A percentile compares a stretch with the other conserved stretches of the same genome.
phyloP scores from a whole-genome alignment of 75 land plant species.

The Sequoiadendron giganteum region DNA sequence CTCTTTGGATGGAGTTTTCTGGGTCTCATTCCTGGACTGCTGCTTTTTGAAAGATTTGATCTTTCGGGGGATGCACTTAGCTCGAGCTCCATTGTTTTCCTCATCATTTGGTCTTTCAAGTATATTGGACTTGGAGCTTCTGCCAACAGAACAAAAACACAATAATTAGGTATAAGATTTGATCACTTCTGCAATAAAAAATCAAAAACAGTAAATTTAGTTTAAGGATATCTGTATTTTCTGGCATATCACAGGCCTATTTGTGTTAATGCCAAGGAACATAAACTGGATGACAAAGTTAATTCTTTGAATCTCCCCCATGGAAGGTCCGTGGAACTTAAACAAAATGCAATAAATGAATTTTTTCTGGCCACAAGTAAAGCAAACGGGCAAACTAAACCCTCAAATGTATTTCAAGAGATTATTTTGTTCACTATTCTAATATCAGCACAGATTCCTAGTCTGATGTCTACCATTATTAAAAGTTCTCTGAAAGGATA shows the following conservation, averaged over 20 bases:
- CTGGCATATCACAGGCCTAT: neutral
- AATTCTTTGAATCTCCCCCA: neutral
- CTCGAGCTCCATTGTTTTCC: conserved; percentile 21
- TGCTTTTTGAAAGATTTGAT: conserved; percentile 42
- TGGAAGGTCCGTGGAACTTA: neutral
- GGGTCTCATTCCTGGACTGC: conserved; percentile 41
- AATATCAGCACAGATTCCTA: neutral
- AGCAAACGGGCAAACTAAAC: neutral
- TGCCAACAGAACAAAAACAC: conserved; percentile 13
- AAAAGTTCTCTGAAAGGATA: neutral
- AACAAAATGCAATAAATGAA: neutral
- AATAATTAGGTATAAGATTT: neutral
- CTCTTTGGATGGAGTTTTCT: conserved; percentile 39
- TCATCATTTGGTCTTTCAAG: conserved; percentile 24
- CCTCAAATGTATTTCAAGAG: neutral
- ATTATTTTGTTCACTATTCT: neutral
- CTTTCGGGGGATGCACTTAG: conserved; percentile 56
- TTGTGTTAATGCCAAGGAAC: neutral
- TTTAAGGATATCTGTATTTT: neutral
- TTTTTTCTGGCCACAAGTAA: neutral
- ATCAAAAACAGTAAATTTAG: neutral
- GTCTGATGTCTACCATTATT: neutral
- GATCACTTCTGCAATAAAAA: neutral
- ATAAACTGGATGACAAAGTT: neutral
- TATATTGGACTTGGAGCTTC: conserved; percentile 33